A percentile compares a stretch with the other conserved stretches of the same genome.
These are phyloP conservation scores for Quercus lobata DNA, from an alignment of 331 rosid genomes.

Conservation along the genomic window DNA sequence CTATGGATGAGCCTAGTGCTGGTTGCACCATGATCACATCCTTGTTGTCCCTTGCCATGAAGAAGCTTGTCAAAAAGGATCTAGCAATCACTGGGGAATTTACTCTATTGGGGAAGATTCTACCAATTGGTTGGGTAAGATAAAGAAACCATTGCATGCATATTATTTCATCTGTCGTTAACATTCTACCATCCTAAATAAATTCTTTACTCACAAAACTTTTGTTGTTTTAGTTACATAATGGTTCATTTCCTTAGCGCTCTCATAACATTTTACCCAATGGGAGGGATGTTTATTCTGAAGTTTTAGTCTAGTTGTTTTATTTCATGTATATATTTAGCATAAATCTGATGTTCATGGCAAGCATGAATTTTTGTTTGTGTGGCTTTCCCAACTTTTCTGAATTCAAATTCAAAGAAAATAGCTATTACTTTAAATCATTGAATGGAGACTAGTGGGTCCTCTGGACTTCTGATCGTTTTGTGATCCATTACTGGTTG, in stretches of 20 bases:
- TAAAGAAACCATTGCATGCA: neutral
- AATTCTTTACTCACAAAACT: constrained; percentile 1
- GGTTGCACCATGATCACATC: constrained; percentile 99
- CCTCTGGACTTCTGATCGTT: no score
- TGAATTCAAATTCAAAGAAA: neutral
- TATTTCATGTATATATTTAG: neutral
- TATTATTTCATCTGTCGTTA: constrained; percentile 1
- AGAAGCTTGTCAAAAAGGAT: constrained; percentile 84
- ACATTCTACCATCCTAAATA: neutral
- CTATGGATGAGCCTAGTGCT: constrained; percentile 98
- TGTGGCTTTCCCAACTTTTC: neutral
- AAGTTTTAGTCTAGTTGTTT: neutral
- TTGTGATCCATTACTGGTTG: neutral
- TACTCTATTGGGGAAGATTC: constrained; percentile 92
- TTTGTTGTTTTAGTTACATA: neutral
- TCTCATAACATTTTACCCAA: neutral
- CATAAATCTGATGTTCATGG: neutral
- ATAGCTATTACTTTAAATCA: no score
- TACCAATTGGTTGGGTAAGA: constrained; percentile 99
- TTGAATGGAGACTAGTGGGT: no score
- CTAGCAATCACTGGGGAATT: constrained; percentile 99
- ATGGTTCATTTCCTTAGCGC: neutral
- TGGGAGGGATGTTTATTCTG: neutral
- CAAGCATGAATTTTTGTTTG: neutral
- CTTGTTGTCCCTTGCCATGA: constrained; percentile 80